Evolutionary conservation across 345 rosid genomes (phyloP).

Genomic region (Heritiera fomes): DNA sequence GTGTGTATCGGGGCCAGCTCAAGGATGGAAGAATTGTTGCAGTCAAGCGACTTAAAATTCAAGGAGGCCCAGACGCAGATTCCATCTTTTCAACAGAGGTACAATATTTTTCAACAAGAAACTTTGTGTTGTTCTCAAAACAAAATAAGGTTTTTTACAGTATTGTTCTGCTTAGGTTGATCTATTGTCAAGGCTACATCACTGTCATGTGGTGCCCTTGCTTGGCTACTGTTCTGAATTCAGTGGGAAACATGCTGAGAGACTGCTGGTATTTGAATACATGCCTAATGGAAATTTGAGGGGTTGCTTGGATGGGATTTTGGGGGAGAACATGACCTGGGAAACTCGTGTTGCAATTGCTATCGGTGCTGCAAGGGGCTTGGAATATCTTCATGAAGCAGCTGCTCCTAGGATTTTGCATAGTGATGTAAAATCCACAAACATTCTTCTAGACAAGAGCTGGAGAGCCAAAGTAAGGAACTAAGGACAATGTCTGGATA

Average conservation of each 20-base stretch:
- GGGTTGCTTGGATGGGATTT: slow-evolving; percentile 71
- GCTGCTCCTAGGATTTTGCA: slow-evolving; percentile 98
- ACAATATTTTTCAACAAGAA: slow-evolving; percentile 16
- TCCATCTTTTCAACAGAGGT: slow-evolving; percentile 76
- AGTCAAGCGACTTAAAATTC: slow-evolving; percentile 69
- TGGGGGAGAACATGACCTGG: slow-evolving; percentile 77
- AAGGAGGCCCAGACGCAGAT: slow-evolving; percentile 64
- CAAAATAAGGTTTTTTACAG: slow-evolving; percentile 11
- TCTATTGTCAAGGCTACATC: slow-evolving; percentile 82
- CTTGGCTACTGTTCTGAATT: slow-evolving; percentile 85
- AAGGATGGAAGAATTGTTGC: slow-evolving; percentile 82
- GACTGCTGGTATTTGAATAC: slow-evolving; percentile 86
- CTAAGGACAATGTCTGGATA: slow-evolving; percentile 36
- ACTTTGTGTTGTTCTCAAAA: background rate
- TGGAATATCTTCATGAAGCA: slow-evolving; percentile 97
- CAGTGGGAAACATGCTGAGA: slow-evolving; percentile 74
- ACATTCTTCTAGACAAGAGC: slow-evolving; percentile 80
- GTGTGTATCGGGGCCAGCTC: slow-evolving; percentile 82
- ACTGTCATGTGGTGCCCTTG: slow-evolving; percentile 91
- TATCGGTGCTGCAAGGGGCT: slow-evolving; percentile 95
- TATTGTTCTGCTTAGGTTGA: slow-evolving; percentile 60
- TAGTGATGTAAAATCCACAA: slow-evolving; percentile 93
- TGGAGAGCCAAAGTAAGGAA: slow-evolving; percentile 91
- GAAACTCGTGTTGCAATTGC: slow-evolving; percentile 79
- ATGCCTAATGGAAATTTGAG: slow-evolving; percentile 81